Base-by-base conservation (phyloP, 2,329 filamentous ascomycete species). In the Fonsecaea erecta region DNA sequence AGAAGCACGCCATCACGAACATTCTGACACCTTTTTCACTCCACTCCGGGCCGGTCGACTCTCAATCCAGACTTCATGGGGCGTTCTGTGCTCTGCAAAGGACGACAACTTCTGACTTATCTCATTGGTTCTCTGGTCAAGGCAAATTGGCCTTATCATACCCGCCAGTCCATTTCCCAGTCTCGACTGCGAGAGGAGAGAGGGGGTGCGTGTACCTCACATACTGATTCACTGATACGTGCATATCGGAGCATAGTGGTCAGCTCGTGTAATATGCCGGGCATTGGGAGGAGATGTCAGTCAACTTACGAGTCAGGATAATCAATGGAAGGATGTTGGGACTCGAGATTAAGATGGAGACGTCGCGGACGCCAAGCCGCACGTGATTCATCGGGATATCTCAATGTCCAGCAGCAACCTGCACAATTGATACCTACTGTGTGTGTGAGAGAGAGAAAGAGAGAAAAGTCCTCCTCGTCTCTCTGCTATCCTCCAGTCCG, bases 1-100 rank as follows among this genome's bases (percentile, higher is more conserved):
- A 14, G 16, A 54, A 61, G 58, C 58, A 61, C 58, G 58, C 58
- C 58, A 61, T 61, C 58, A 37, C 48, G 34, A 43, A 14, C 51
- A 54, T 53, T 61, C 52, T 34, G 51, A 61, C 58, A 61, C 52
- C 43, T 26, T 28, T 61, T 21, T 35, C 26, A 18, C 37, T 53
- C 58, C 51, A 24, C 26, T 30, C 58, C 52, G 58, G 48, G 58
- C 52, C 26, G 48, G 58, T 52, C 58, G 28, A 37, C 14, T 54
- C 26, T 30, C 16, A 34, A 12, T 35, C 43, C 28, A 26, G 40
- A 12, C 30, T 46, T 11, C 43, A 8, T 9, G 12, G n/a, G 18
- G 43, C 43, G 43, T 11, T 3, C 8, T 48, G 18, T 5, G 16
- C 18, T 48, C 21, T 48, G 43, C 18, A 48, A 48, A 26, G 43